Conservation (phyloP, 495 filamentous ascomycete species). For the Niebla homalea region DNA sequence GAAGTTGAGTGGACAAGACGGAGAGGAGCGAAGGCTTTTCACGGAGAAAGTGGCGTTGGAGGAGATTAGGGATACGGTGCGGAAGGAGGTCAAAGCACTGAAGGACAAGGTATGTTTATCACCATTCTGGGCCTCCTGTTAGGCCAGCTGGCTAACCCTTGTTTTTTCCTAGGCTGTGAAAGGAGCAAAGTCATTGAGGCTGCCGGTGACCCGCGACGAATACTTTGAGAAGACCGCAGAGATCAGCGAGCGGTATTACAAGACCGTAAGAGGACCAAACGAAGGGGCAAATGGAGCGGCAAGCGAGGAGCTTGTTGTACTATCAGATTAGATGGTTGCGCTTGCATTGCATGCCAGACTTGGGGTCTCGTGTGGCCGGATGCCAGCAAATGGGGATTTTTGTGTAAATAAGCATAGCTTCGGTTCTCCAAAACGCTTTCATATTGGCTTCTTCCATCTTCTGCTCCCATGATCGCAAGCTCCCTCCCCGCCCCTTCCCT, state of each 20-base stretch:
- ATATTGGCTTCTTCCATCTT: no score
- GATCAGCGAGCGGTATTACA: conserved; percentile 56
- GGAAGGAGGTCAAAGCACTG: conserved; percentile 45
- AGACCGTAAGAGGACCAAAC: background rate
- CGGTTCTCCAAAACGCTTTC: no score
- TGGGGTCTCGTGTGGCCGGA: no score
- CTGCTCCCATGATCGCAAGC: no score
- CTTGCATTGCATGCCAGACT: no score
- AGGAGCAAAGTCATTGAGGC: conserved; percentile 38
- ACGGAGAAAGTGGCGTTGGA: conserved; percentile 67
- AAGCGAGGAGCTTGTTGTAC: no score
- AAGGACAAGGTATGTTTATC: conserved; percentile 42
- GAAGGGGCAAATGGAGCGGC: no score
- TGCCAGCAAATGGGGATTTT: no score
- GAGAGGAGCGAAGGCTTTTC: conserved; percentile 35
- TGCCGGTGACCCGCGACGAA: conserved; percentile 61
- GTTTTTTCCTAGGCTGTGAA: conserved; percentile 20
- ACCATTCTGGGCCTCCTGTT: background rate
- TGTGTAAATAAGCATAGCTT: no score
- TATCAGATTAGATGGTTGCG: no score
- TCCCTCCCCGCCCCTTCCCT: no score
- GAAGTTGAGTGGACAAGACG: background rate
- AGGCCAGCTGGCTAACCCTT: background rate
- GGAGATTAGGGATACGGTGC: conserved; percentile 52
- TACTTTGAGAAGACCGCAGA: conserved; percentile 54